Percentiles rank a stretch among this genome's conserved stretches.
Conservation (phyloP, 805 yeast species). For the Lipomyces yamanashiensis region DNA sequence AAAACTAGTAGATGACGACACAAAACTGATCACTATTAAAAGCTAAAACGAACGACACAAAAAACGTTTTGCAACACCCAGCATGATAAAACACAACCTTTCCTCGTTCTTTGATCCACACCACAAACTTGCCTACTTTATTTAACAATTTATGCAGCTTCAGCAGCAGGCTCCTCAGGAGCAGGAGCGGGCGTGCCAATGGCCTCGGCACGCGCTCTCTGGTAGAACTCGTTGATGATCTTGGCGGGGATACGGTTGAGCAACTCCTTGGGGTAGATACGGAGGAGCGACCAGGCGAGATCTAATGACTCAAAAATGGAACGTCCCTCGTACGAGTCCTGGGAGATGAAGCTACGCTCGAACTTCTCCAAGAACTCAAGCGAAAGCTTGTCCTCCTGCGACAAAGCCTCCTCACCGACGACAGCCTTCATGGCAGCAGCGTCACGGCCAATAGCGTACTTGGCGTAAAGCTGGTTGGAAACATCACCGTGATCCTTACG, state of each 20-base stretch:
- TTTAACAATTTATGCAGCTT: slow-evolving; percentile 14
- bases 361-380: slow-evolving; percentile 97
- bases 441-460: slow-evolving; percentile 99
- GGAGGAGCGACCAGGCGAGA: slow-evolving; percentile 95
- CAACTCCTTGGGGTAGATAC: slow-evolving; percentile 99
- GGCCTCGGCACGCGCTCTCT: slow-evolving; percentile 45
- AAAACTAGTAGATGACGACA: slow-evolving; percentile 13
- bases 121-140: background rate
- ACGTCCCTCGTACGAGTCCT: slow-evolving; percentile 97
- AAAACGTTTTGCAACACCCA: slow-evolving; percentile 24
- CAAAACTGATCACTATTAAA: slow-evolving; percentile 15
- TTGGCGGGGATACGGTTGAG: slow-evolving; percentile 98
- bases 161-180: slow-evolving; percentile 20
- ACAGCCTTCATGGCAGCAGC: slow-evolving; percentile 99
- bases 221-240: slow-evolving; percentile 93
- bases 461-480: slow-evolving; percentile 97
- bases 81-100: slow-evolving; percentile 19
- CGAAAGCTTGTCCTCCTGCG: slow-evolving; percentile 95
- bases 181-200: slow-evolving; percentile 25
- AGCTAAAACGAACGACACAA: slow-evolving; percentile 8
- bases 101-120: slow-evolving; percentile 5
- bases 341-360: slow-evolving; percentile 91
- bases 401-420: slow-evolving; percentile 99
- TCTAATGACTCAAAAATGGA: slow-evolving; percentile 92
- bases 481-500: slow-evolving; percentile 99